A percentile compares a stretch with the other conserved stretches of the same genome.
Evolutionary conservation across 768 basidiomycete species (phyloP).

Genomic region (Mycena haematopus): DNA sequence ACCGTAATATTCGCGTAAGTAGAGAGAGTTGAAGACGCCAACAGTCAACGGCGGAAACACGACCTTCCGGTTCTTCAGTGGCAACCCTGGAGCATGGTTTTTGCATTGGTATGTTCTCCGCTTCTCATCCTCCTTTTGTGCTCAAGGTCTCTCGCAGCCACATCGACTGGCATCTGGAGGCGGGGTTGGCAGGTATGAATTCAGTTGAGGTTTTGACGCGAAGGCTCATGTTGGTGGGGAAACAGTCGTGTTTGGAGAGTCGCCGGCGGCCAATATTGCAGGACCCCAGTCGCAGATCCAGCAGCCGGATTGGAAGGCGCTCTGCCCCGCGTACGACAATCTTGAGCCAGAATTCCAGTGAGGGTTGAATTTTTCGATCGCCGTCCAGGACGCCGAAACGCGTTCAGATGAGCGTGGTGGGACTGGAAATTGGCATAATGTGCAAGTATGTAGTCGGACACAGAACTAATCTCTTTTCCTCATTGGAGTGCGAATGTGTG

Average conservation of each 20-base stretch:
- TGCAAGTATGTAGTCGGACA: neutral
- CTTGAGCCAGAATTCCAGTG: slow-evolving; percentile 38
- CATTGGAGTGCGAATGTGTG: neutral
- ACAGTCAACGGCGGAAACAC: slow-evolving; percentile 43
- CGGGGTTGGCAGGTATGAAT: slow-evolving; percentile 43
- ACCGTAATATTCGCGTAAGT: neutral
- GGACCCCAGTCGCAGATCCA: slow-evolving; percentile 40
- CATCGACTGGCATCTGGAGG: slow-evolving; percentile 46
- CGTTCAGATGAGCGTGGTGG: neutral
- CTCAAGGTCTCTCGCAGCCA: slow-evolving; percentile 31
- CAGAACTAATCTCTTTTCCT: neutral
- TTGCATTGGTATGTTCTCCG: slow-evolving; percentile 43
- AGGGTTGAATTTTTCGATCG: neutral
- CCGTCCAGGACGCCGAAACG: neutral
- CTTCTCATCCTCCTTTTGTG: neutral
- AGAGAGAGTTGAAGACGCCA: neutral
- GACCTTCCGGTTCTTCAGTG: slow-evolving; percentile 46
- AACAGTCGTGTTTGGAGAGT: neutral
- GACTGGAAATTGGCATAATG: neutral
- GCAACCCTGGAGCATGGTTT: slow-evolving; percentile 70
- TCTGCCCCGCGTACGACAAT: slow-evolving; percentile 38
- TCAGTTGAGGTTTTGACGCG: too few relatives aligned
- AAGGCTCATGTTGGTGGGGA: too few relatives aligned
- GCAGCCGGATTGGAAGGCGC: slow-evolving; percentile 39
- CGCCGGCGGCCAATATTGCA: slow-evolving; percentile 34